A percentile compares a stretch with the other conserved stretches of the same genome.
phyloP scores from a whole-genome alignment of 176 grass and related monocot species.

The Saccharum officinarum region DNA sequence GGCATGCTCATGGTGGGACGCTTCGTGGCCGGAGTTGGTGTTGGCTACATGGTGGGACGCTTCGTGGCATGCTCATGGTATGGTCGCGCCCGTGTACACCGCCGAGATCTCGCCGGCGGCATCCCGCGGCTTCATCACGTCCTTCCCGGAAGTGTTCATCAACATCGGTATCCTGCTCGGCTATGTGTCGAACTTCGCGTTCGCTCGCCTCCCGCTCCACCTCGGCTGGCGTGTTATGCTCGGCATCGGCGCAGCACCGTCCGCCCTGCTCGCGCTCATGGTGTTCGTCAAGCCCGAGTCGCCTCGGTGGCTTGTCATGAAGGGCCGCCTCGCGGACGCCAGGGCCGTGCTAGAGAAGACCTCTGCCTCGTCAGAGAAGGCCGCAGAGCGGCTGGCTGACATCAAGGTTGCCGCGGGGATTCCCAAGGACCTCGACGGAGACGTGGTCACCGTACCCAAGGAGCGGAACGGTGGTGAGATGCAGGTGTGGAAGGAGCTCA shows the following conservation, averaged over 20 bases:
- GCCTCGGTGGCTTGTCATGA: slow-evolving; percentile 76
- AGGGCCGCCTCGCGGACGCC: slow-evolving; percentile 66
- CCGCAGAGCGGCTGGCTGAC: slow-evolving; percentile 52
- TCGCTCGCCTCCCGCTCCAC: too few species aligned
- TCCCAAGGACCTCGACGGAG: slow-evolving; percentile 44
- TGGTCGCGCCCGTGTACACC: slow-evolving; percentile 85
- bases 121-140: too few species aligned
- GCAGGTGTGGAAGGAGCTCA: slow-evolving; percentile 67
- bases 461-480: slow-evolving; percentile 19
- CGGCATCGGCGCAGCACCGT: too few species aligned
- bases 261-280: too few species aligned
- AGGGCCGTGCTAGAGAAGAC: slow-evolving; percentile 60
- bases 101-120: slow-evolving; percentile 84
- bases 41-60: slow-evolving; percentile 75
- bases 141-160: too few species aligned
- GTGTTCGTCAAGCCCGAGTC: too few species aligned
- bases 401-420: slow-evolving; percentile 72
- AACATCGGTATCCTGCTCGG: too few species aligned
- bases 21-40: slow-evolving; percentile 61
- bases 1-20: slow-evolving; percentile 68
- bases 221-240: too few species aligned
- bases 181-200: too few species aligned
- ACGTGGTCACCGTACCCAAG: slow-evolving; percentile 57
- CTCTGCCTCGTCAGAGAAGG: slow-evolving; percentile 58
- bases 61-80: slow-evolving; percentile 78